These are phyloP conservation scores for Podospora pseudoanserina DNA, from an alignment of 495 filamentous ascomycete genomes.

Conservation along the genomic window DNA sequence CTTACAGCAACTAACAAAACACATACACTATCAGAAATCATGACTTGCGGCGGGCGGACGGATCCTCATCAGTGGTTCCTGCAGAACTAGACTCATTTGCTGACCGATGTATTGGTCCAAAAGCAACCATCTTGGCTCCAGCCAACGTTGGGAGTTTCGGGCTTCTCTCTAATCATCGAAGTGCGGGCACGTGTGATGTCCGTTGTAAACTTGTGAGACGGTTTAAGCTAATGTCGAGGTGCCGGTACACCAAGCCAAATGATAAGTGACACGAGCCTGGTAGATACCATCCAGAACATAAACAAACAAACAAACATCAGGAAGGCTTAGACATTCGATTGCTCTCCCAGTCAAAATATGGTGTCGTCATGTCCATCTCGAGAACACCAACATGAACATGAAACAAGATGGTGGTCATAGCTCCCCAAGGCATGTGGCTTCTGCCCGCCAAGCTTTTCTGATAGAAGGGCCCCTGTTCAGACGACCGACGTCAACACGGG, in stretches of 20 bases:
- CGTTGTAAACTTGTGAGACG: neutral
- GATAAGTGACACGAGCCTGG: neutral
- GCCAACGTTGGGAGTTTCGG: neutral
- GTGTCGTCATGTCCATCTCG: neutral
- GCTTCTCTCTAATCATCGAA: neutral
- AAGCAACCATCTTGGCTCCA: neutral
- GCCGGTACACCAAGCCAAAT: neutral
- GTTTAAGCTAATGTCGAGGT: neutral
- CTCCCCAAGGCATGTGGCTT: neutral
- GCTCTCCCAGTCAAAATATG: neutral
- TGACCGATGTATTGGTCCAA: slow-evolving; percentile 4
- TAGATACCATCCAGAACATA: neutral
- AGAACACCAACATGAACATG: neutral
- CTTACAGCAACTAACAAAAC: neutral
- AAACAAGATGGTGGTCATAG: slow-evolving; percentile 6
- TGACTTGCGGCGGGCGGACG: neutral
- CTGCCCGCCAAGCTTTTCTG: neutral
- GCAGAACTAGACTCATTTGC: slow-evolving; percentile 6
- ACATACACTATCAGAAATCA: slow-evolving; percentile 4
- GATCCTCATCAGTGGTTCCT: slow-evolving; percentile 5
- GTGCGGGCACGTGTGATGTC: neutral
- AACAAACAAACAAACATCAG: neutral
- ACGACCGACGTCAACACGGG: neutral
- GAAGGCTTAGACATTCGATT: neutral
- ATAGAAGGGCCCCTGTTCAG: neutral